These are phyloP conservation scores for Rubia peregrina DNA, from an alignment of 305 asterid genomes.

Conservation along the genomic window DNA sequence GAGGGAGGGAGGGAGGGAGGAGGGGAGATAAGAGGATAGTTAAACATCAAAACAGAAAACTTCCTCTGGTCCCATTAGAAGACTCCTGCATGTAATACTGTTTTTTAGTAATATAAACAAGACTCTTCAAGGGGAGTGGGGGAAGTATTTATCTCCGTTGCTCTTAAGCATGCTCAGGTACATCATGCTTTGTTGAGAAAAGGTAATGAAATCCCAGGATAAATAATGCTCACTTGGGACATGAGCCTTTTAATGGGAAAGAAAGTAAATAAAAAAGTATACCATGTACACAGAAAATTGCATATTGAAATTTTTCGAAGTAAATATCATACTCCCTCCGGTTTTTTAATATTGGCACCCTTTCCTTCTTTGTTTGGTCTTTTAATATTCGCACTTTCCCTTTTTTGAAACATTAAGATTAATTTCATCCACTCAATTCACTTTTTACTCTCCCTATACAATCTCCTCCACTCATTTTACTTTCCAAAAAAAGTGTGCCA, in stretches of 20 bases:
- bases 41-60: not conserved
- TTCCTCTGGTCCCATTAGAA: not conserved
- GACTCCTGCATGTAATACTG: not conserved
- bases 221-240: not conserved
- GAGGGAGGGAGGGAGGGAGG: too few species aligned
- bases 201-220: not conserved
- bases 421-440: too few species aligned
- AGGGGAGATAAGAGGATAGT: too few species aligned
- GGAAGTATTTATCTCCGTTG: not conserved
- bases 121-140: not conserved
- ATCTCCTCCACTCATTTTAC: too few species aligned
- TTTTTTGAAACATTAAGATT: too few species aligned
- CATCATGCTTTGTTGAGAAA: conserved; percentile 1
- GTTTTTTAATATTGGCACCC: too few species aligned
- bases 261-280: not conserved
- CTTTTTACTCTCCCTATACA: too few species aligned
- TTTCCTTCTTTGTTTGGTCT: too few species aligned
- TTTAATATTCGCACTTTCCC: too few species aligned
- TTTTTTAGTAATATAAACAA: not conserved
- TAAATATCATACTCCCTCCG: not conserved
- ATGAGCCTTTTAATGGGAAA: not conserved
- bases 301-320: not conserved
- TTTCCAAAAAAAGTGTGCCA: too few species aligned
- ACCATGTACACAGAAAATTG: not conserved
- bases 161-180: not conserved